Percentiles rank a stretch among this genome's conserved stretches.
Conservation (phyloP, 352 stramenopile genomes). For the Phytopythium delawarense region DNA sequence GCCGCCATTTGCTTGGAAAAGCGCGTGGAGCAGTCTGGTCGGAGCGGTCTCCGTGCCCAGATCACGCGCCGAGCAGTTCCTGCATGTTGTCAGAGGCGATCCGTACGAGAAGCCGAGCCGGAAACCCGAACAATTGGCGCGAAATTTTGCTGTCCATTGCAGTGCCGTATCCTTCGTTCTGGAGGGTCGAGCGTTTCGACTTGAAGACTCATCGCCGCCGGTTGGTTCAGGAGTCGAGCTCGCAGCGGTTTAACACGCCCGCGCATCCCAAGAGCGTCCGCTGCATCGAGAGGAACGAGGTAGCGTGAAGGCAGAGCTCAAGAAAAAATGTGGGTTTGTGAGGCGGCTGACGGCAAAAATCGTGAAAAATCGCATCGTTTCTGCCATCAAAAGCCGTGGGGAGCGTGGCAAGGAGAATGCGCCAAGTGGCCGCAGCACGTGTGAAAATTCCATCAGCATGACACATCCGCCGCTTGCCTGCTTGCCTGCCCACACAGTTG, state of each 20-base stretch:
- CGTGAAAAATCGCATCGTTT: constrained; percentile 1
- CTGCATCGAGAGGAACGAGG: not conserved
- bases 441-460: constrained; percentile 1
- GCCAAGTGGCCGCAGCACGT: not conserved
- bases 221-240: not conserved
- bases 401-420: not conserved
- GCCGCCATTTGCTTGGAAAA: no score
- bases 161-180: not conserved
- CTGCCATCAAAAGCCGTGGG: not conserved
- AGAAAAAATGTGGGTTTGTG: not conserved
- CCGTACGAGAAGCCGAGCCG: not conserved
- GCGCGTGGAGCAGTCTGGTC: not conserved
- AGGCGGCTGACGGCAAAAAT: not conserved
- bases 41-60: not conserved
- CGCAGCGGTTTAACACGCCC: not conserved
- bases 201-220: not conserved
- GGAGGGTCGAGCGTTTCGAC: not conserved
- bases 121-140: not conserved
- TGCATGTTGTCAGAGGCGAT: not conserved
- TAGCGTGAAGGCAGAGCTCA: not conserved
- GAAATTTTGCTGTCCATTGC: not conserved
- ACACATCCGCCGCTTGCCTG: not conserved
- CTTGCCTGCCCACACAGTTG: not conserved
- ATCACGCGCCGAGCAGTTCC: not conserved
- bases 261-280: not conserved